Base-by-base conservation (phyloP, 106 monocot species). In the Phalaenopsis aphrodite region DNA sequence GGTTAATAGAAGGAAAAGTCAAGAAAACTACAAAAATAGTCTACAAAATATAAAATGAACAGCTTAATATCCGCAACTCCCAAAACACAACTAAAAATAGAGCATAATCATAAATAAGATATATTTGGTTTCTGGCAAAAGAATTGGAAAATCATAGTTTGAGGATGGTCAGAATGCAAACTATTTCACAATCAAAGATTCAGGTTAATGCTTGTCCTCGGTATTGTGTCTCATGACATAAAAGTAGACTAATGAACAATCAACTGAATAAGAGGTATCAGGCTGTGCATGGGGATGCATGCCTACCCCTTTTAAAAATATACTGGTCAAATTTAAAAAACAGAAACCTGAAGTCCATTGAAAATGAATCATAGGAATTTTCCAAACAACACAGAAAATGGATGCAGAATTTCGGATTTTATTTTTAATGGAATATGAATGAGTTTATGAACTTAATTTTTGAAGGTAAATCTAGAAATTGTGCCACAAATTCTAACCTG, bases 131-230 rank as follows among this genome's bases (percentile, higher is more conserved):
- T 69, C 69, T 69, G 30, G 38, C 38, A 69, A 11, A 69, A 11
- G 9, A 0, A 38, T 36, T 38, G 23, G 69, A 37, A 69, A 69
- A 14, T n/a, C 4, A 4, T 17, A 19, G 74, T 2, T 74, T 74
- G 19, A 45, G 74, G 41, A 74, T 74, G 43, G 19, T 74, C 74
- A 42, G 74, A 74, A 74, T 2, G 69, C 69, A 69, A 38, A 69
- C 37, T 69, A 69, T 12, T 38, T 69, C 39, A 21, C 12, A 64
- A 38, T 61, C 61, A 21, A 61, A 8, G 19, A 61, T 61, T 61
- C 61, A 61, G 61, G 18, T 3, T 21, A 61, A 18, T 61, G 57
- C 4, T 21, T 21, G 6, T 21, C 61, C 18, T 21, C 10, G 21
- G 61, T 61, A 61, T 21, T 2, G 21, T 61, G 4, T n/a, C 61